Evolutionary conservation across 2,329 filamentous ascomycete species (phyloP), one percentile per base, ranked within the genome.

Genomic region (Colletotrichum orchidophilum): DNA sequence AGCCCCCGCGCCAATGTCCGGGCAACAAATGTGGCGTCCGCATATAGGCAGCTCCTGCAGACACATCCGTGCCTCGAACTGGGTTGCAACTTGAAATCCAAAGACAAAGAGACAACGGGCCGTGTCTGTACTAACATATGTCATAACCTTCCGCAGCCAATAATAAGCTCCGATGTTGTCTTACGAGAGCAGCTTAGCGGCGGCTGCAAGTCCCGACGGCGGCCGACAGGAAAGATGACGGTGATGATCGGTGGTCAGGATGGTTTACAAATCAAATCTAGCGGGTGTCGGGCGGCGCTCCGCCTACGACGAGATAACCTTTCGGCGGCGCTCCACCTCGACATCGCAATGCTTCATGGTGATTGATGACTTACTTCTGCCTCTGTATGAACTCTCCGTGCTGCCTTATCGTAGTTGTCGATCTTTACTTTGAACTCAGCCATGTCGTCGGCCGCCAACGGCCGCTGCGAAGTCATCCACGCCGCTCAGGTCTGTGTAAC

Each of bases 401-500:
- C n/a, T 8, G n/a, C 49, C 11, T 5, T 26, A 24, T 12, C 18
- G 13, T 18, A n/a, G 7, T 18, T 4, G 7, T 12, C 26, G 2
- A 11, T n/a, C 26, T n/a, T 18, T 26, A 12, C n/a, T 35, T 35
- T 46, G 9, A 21, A 8, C 39, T 35, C 18, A 11, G 21, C 24
- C 15, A 46, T 29, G 29, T 18, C n/a, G 39, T 59, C 39, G 53
- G 53, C 53, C 5, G 54, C 29, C 27, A 35, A 35, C 63, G 27
- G 54, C 31, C 39, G 35, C 18, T 59, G n/a, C 15, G 35, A 6
- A 4, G 29, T 8, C 3, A 24, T 27, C 3, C 53, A n/a, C 5
- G 53, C 53, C 35, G 53, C 53, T 5, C 54, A 66, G 46, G 73
- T 73, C 3, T 74, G 73, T 33, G 24, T 39, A 26, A 35, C 59